Evolutionary conservation across 345 rosid species (phyloP).

Genomic region (Zanthoxylum bungeanum): DNA sequence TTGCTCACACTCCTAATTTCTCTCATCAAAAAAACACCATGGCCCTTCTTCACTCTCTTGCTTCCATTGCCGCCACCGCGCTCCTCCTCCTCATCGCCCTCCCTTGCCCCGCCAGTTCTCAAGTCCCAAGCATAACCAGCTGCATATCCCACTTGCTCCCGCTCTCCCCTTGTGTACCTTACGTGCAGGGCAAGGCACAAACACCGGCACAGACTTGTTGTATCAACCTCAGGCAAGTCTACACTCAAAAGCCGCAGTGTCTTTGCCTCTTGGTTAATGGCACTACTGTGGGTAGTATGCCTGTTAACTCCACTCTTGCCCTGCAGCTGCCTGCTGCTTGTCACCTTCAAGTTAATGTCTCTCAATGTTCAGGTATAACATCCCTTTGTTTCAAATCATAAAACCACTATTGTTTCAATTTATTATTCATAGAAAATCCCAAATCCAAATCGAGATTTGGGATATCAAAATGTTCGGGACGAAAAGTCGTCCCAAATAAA

Average conservation of each 20-base stretch:
- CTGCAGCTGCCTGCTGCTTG: constrained; percentile 60
- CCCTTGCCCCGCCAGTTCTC: constrained; percentile 32
- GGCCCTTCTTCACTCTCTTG: constrained; percentile 21
- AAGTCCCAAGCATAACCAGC: constrained; percentile 29
- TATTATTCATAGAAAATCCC: too few relatives aligned
- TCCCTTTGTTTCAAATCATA: not conserved
- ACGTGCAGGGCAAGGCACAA: constrained; percentile 54
- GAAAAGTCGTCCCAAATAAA: too few relatives aligned
- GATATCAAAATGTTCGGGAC: too few relatives aligned
- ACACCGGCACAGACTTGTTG: constrained; percentile 63
- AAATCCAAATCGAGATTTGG: too few relatives aligned
- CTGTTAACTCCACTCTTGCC: constrained; percentile 66
- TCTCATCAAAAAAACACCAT: constrained; percentile 15
- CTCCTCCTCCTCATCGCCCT: constrained; percentile 29
- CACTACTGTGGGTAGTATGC: constrained; percentile 44
- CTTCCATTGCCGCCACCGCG: constrained; percentile 14
- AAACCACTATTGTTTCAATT: not conserved
- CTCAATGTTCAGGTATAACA: constrained; percentile 54
- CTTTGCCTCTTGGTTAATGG: constrained; percentile 67
- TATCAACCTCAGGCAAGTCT: constrained; percentile 54
- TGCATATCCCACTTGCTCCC: constrained; percentile 59
- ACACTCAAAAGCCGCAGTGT: constrained; percentile 50
- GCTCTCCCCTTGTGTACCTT: constrained; percentile 67
- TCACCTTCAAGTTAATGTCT: constrained; percentile 34
- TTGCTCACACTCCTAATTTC: not conserved